These are phyloP conservation scores for Penicillium desertorum DNA, from an alignment of 495 filamentous ascomycete species.

Conservation along the genomic window DNA sequence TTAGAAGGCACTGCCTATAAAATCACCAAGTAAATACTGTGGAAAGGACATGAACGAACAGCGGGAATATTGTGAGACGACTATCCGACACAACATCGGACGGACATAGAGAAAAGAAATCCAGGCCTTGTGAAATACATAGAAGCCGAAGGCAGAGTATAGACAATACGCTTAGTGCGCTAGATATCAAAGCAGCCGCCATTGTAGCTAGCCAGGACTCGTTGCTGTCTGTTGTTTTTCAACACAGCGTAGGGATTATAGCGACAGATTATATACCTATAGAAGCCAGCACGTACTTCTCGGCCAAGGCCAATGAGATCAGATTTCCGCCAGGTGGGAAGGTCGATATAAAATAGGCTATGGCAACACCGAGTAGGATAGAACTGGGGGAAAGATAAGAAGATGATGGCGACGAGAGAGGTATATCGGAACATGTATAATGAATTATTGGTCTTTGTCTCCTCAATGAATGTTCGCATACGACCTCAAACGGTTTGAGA, in stretches of 20 bases:
- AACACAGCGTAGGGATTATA: not conserved
- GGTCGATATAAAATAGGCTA: not conserved
- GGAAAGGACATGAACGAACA: not conserved
- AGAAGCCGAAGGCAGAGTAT: not conserved
- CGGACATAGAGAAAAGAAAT: constrained; percentile 1
- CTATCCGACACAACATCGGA: not conserved
- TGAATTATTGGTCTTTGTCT: not conserved
- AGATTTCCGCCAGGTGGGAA: not conserved
- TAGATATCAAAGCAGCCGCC: not conserved
- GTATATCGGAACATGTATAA: not conserved
- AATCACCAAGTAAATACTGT: not conserved
- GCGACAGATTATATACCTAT: not conserved
- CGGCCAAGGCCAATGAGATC: too few relatives aligned
- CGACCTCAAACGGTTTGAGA: not conserved
- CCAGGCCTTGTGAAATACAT: not conserved
- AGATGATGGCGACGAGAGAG: not conserved
- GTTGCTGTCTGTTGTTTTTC: not conserved
- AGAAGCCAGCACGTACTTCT: not conserved
- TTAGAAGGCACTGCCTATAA: not conserved
- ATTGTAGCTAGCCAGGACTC: not conserved
- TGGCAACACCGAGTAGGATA: not conserved
- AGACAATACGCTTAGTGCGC: not conserved
- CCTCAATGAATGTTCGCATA: not conserved
- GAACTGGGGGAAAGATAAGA: not conserved
- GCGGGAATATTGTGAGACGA: not conserved